Evolutionary conservation across 2,329 filamentous ascomycete species (phyloP), one percentile per base, ranked within the genome.

Genomic region (Microcyclospora tardicrescens): DNA sequence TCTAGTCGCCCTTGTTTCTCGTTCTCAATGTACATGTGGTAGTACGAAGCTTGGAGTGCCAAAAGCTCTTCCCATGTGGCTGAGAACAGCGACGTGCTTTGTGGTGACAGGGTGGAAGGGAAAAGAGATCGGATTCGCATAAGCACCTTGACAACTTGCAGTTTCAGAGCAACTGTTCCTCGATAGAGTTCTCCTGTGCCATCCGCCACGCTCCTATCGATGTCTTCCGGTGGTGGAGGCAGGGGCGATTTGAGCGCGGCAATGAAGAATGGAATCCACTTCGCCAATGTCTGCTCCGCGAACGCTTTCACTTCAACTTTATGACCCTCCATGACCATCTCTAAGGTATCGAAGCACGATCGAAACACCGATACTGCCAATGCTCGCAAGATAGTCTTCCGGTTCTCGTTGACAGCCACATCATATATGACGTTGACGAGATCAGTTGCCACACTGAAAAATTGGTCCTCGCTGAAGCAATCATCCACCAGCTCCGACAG

Each of bases 301-400:
- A 98, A 98, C 1, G 71, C 72, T 61, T 84, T 91, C 44, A 96
- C 85, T 39, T 84, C 84, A 41, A 73, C 72, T 54, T 84, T 83
- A 62, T 96, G 84, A 50, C 93, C 84, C 49, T 94, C 87, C 69
- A 94, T 82, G 48, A 96, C 83, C 75, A 95, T 93, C 63, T 96
- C 86, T 65, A 98, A 75, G 40, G 91, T 84, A 58, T 96, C 86
- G 59, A 98, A 93, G 62, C 85, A 94, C 35, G 78, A 78, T 41
- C 85, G 76, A 68, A 96, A 94, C 41, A 95, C 84, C 31, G 82
- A 84, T 32, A 96, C 81, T 30, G 91, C 84, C 49, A 96, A 69
- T 24, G 86, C 85, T 44, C 91, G 76, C 42, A 94, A 68, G 6
- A 51, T 56, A 9, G 81, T 72, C 56, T 84, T 86, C 51, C 84